Evolutionary conservation across 1,139 yeast genomes (phyloP).

Genomic region (Yarrowia galli): DNA sequence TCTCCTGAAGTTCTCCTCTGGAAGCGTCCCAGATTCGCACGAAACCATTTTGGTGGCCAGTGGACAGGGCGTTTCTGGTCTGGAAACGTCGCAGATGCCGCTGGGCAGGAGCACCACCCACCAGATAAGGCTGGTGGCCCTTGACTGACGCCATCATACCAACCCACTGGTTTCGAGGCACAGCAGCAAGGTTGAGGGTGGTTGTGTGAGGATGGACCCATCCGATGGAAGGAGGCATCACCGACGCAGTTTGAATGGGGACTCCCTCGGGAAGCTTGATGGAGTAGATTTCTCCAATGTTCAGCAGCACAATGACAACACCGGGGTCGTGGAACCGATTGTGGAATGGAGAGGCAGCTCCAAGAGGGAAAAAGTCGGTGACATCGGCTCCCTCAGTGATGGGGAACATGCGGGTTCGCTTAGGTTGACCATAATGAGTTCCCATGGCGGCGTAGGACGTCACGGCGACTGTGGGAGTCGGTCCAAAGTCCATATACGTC

Average conservation of each 20-base stretch:
- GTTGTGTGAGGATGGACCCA: slow-evolving; percentile 82
- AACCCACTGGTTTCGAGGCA: slow-evolving; percentile 73
- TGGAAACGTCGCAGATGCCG: slow-evolving; percentile 64
- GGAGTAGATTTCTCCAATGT: slow-evolving; percentile 64
- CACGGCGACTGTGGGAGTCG: slow-evolving; percentile 76
- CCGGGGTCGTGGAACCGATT: slow-evolving; percentile 73
- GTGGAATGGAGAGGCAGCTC: slow-evolving; percentile 56
- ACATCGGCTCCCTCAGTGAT: slow-evolving; percentile 56
- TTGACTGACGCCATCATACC: slow-evolving; percentile 65
- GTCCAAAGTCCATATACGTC: slow-evolving; percentile 76
- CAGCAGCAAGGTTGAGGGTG: slow-evolving; percentile 59
- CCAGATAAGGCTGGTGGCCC: slow-evolving; percentile 55
- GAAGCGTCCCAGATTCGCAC: slow-evolving; percentile 84
- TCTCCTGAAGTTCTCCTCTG: slow-evolving; percentile 70
- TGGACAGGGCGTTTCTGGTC: slow-evolving; percentile 67
- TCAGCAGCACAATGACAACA: slow-evolving; percentile 63
- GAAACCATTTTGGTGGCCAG: slow-evolving; percentile 85
- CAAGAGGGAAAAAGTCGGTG: slow-evolving; percentile 53
- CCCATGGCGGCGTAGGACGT: slow-evolving; percentile 87
- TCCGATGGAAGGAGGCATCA: slow-evolving; percentile 79
- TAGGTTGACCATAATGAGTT: slow-evolving; percentile 73
- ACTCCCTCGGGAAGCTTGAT: slow-evolving; percentile 64
- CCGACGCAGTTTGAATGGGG: slow-evolving; percentile 61
- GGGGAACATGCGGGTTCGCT: slow-evolving; percentile 62
- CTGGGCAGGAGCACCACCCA: slow-evolving; percentile 79